These are phyloP conservation scores for Cladorrhinum samala DNA, from an alignment of 495 filamentous ascomycete genomes.

Conservation along the genomic window DNA sequence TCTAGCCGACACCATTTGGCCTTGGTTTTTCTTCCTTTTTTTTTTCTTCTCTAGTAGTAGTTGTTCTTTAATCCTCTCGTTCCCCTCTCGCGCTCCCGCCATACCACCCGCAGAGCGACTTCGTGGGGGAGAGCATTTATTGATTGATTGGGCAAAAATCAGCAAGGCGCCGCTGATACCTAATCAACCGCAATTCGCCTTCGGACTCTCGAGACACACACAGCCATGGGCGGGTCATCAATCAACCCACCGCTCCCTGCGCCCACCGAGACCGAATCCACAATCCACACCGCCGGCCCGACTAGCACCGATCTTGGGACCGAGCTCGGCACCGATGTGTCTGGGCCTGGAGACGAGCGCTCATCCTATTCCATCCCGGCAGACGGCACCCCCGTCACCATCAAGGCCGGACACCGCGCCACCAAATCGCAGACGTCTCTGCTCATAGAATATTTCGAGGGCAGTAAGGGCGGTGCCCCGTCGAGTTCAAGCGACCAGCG, in stretches of 20 bases:
- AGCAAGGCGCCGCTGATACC: conserved; percentile 16
- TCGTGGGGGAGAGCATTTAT: conserved; percentile 15
- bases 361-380: conserved; percentile 83
- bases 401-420: conserved; percentile 63
- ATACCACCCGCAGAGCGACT: conserved; percentile 14
- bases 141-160: conserved; percentile 25
- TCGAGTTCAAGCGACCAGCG: conserved; percentile 47
- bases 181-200: conserved; percentile 14
- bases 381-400: conserved; percentile 90
- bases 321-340: conserved; percentile 67
- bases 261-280: conserved; percentile 72
- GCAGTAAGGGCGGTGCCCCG: conserved; percentile 54
- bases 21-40: conserved; percentile 7
- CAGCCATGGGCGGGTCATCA: conserved; percentile 56
- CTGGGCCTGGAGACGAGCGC: conserved; percentile 64
- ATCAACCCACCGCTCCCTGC: conserved; percentile 58
- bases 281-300: conserved; percentile 37
- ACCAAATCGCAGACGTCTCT: conserved; percentile 82
- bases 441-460: conserved; percentile 97
- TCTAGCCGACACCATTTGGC: not conserved
- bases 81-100: conserved; percentile 2
- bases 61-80: conserved; percentile 9
- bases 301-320: conserved; percentile 59
- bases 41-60: conserved; percentile 4
- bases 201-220: conserved; percentile 17